Percentiles rank a stretch among this genome's conserved stretches.
phyloP scores from a whole-genome alignment of 805 yeast species.

The Yarrowia sp. region DNA sequence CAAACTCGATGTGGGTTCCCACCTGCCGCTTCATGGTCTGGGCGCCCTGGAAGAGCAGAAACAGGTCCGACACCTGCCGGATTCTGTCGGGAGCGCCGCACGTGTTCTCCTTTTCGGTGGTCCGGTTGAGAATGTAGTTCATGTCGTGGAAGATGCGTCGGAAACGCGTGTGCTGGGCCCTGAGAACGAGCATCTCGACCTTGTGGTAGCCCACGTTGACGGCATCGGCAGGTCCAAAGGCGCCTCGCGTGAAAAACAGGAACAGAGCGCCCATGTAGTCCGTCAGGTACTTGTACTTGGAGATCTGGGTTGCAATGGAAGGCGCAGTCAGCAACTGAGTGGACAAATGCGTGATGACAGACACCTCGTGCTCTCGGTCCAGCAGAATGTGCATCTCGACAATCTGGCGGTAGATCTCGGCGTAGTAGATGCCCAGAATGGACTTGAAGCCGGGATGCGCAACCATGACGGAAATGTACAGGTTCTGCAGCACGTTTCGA shows the following conservation, averaged over 20 bases:
- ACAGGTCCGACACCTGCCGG: conserved; percentile 60
- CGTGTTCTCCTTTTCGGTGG: conserved; percentile 52
- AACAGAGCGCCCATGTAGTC: conserved; percentile 61
- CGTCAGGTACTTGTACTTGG: conserved; percentile 61
- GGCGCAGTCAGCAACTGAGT: conserved; percentile 92
- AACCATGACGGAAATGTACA: conserved; percentile 63
- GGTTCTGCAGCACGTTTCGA: conserved; percentile 56
- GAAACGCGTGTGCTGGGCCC: conserved; percentile 56
- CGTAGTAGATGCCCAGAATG: conserved; percentile 71
- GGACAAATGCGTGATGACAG: conserved; percentile 68
- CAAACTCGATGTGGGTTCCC: conserved; percentile 84
- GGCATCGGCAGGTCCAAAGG: conserved; percentile 22
- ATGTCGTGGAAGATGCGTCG: conserved; percentile 77
- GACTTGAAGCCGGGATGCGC: conserved; percentile 56
- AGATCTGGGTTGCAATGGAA: conserved; percentile 62
- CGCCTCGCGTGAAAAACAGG: conserved; percentile 46
- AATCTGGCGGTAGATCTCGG: conserved; percentile 74
- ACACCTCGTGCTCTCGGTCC: conserved; percentile 87
- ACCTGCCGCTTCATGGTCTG: conserved; percentile 74
- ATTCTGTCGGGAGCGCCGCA: conserved; percentile 48
- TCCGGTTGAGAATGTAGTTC: conserved; percentile 72
- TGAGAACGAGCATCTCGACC: conserved; percentile 7
- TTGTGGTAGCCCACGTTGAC: conserved; percentile 22
- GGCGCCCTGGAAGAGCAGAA: conserved; percentile 71
- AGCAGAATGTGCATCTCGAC: conserved; percentile 65